Evolutionary conservation across 495 filamentous ascomycete genomes (phyloP).

Genomic region (Talaromyces ruber): DNA sequence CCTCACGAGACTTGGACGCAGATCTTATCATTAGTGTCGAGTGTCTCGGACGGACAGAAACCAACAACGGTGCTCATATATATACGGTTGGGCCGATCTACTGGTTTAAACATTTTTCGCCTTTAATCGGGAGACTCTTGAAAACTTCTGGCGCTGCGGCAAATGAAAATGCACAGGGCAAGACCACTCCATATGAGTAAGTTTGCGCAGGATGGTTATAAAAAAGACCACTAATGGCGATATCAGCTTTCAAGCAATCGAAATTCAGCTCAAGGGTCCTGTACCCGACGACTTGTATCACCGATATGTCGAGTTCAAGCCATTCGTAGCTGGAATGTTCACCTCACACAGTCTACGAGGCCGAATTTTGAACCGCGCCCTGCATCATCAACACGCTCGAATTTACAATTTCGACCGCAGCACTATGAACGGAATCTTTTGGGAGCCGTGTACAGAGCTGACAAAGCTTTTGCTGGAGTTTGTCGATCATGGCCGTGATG

Average conservation of each 20-base stretch:
- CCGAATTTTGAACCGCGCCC: conserved; percentile 67
- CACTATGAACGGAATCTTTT: conserved; percentile 60
- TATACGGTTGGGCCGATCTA: conserved; percentile 69
- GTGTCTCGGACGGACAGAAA: conserved; percentile 62
- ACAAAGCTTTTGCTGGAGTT: conserved; percentile 76
- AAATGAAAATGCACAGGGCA: conserved; percentile 40
- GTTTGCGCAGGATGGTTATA: conserved; percentile 13
- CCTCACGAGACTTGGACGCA: conserved; percentile 46
- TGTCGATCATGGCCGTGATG: conserved; percentile 75
- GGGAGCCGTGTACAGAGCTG: conserved; percentile 49
- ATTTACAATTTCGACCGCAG: conserved; percentile 78
- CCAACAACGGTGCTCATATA: conserved; percentile 62
- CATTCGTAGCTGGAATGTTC: conserved; percentile 87
- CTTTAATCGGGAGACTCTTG: conserved; percentile 75
- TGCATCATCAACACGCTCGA: conserved; percentile 81
- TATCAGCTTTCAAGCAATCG: conserved; percentile 81
- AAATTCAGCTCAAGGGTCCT: conserved; percentile 80
- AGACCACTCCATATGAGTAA: conserved; percentile 60
- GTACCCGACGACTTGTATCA: conserved; percentile 74
- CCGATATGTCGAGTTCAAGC: conserved; percentile 85
- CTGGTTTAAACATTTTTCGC: conserved; percentile 81
- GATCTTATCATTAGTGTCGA: conserved; percentile 62
- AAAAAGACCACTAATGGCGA: background rate
- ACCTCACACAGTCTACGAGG: conserved; percentile 65
- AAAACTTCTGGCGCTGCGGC: conserved; percentile 60